Evolutionary conservation across 78 protist species (phyloP).

Genomic region (Protostelium mycophagum): DNA sequence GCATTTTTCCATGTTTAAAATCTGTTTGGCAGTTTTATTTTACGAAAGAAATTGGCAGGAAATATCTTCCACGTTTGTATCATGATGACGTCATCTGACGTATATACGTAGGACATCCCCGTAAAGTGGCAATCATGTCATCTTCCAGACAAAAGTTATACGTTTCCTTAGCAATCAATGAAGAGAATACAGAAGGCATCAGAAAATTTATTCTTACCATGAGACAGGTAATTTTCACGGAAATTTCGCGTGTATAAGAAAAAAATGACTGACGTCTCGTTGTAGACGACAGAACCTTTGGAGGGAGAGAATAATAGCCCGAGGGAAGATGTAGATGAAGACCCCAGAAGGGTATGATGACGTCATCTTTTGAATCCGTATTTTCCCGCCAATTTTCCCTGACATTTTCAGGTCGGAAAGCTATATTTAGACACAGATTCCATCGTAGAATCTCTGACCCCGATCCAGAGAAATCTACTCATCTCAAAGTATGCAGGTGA

Average conservation of each 20-base stretch:
- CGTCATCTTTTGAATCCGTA: neutral
- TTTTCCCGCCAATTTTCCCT: neutral
- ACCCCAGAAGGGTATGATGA: neutral
- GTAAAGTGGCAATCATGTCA: neutral
- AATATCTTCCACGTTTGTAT: no score
- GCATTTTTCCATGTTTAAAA: no score
- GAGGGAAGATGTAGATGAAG: neutral
- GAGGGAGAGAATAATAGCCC: neutral
- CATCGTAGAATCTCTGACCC: neutral
- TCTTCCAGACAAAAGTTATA: neutral
- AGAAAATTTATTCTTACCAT: neutral
- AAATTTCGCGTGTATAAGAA: no score
- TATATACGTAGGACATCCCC: neutral
- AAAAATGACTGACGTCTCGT: no score
- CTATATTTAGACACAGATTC: neutral
- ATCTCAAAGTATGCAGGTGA: neutral
- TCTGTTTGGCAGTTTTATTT: no score
- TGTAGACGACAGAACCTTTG: neutral
- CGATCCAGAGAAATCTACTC: neutral
- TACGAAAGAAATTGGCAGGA: no score
- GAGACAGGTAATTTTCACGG: no score
- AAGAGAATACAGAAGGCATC: neutral
- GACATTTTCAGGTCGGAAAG: neutral
- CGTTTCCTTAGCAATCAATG: neutral
- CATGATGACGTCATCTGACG: no score